A percentile compares a stretch with the other conserved stretches of the same genome.
Evolutionary conservation across 805 yeast genomes (phyloP).

Genomic region (Yamadazyma tumulicola): DNA sequence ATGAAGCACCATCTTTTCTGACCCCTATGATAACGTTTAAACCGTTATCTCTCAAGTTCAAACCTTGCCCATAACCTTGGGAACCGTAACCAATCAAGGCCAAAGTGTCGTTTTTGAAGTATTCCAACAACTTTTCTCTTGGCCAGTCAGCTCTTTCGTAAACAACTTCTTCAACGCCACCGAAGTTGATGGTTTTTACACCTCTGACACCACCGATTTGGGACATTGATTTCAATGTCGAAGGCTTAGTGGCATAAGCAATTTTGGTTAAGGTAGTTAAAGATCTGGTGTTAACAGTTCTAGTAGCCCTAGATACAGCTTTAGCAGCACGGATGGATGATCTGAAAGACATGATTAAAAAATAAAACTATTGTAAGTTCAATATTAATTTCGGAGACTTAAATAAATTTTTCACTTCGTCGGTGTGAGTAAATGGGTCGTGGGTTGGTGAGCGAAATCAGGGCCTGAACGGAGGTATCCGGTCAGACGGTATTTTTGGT

Average conservation of each 20-base stretch:
- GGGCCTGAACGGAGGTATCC: constrained; percentile 8
- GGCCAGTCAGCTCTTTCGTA: constrained; percentile 99
- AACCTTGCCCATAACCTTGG: constrained; percentile 99
- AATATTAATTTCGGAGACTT: too few relatives aligned
- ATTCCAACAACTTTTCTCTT: constrained; percentile 88
- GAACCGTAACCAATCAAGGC: constrained; percentile 99
- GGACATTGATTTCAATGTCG: constrained; percentile 23
- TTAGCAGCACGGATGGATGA: constrained; percentile 45
- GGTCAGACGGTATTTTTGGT: constrained; percentile 7
- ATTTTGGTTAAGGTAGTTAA: constrained; percentile 53
- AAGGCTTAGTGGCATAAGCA: constrained; percentile 36
- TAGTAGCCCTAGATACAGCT: constrained; percentile 40
- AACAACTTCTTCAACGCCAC: constrained; percentile 91
- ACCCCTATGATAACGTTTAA: constrained; percentile 97
- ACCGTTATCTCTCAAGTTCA: constrained; percentile 99
- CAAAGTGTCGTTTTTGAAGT: constrained; percentile 96
- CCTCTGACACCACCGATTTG: constrained; percentile 69
- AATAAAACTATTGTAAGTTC: too few relatives aligned
- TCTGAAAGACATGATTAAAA: constrained; percentile 43
- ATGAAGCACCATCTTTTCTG: constrained; percentile 96
- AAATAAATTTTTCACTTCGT: constrained; percentile 8
- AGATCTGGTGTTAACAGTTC: constrained; percentile 54
- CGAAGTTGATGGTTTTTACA: constrained; percentile 93
- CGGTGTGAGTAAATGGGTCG: constrained; percentile 8
- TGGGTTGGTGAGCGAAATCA: constrained; percentile 5